Evolutionary conservation across 768 basidiomycete genomes (phyloP).

Genomic region (Kwoniella heveanensis): DNA sequence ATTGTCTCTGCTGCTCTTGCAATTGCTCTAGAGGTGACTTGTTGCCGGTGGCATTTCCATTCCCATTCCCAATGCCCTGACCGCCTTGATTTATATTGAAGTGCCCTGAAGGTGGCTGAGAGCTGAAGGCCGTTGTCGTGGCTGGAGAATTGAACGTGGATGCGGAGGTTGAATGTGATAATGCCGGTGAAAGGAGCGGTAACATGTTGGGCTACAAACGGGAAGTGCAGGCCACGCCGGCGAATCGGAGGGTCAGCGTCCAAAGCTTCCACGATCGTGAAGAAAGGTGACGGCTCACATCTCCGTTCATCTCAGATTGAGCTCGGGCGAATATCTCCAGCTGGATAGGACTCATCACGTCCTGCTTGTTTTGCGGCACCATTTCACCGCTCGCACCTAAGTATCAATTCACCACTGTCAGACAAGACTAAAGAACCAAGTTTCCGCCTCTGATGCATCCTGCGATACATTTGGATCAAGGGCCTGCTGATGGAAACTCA

Average conservation of each 20-base stretch:
- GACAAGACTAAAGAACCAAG: too few relatives aligned
- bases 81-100: constrained; percentile 4
- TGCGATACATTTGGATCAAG: too few relatives aligned
- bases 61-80: too few relatives aligned
- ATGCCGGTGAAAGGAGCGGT: constrained; percentile 57
- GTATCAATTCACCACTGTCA: too few relatives aligned
- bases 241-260: background rate
- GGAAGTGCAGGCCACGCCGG: background rate
- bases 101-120: constrained; percentile 7
- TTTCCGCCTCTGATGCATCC: too few relatives aligned
- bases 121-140: constrained; percentile 18
- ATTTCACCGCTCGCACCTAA: constrained; percentile 42
- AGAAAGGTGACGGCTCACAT: constrained; percentile 38
- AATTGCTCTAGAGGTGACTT: constrained; percentile 43
- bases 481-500: constrained; percentile 53
- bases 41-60: background rate
- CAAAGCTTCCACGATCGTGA: background rate
- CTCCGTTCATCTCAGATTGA: constrained; percentile 36
- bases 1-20: constrained; percentile 51
- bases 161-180: constrained; percentile 47
- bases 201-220: constrained; percentile 52
- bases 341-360: constrained; percentile 51
- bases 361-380: constrained; percentile 38
- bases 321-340: constrained; percentile 39
- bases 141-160: constrained; percentile 41